Percentiles rank a stretch among this genome's conserved stretches.
Conservation (phyloP, 805 yeast species). For the Candida manassasensis region DNA sequence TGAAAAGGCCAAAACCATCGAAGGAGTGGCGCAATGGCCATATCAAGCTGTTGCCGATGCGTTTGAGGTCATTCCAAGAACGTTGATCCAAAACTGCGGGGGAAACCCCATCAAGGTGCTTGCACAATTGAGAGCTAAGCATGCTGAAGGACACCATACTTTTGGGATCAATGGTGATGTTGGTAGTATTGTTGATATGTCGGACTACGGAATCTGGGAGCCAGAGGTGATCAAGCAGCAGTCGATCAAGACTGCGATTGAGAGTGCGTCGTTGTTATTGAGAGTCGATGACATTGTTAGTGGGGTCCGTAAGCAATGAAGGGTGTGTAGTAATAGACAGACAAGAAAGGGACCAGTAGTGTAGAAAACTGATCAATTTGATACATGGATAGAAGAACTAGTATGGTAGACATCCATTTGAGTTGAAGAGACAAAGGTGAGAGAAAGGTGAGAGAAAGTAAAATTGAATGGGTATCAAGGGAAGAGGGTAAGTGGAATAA, state of each 20-base stretch:
- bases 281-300: conserved; percentile 98
- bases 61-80: conserved; percentile 96
- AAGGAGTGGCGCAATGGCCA: conserved; percentile 98
- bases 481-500: no score
- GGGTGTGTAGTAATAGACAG: background rate
- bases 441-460: no score
- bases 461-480: no score
- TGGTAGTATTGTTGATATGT: conserved; percentile 95
- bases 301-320: conserved; percentile 66
- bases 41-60: conserved; percentile 99
- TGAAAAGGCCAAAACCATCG: conserved; percentile 86
- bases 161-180: conserved; percentile 93
- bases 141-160: conserved; percentile 81
- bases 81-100: conserved; percentile 95
- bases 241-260: conserved; percentile 95
- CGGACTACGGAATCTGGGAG: conserved; percentile 96
- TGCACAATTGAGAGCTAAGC: conserved; percentile 92
- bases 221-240: conserved; percentile 98
- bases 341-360: no score
- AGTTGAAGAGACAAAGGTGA: no score
- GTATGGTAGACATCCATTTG: no score
- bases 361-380: no score
- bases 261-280: conserved; percentile 88
- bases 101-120: conserved; percentile 89
- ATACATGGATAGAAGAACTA: no score